A percentile compares a stretch with the other conserved stretches of the same genome.
phyloP scores from a whole-genome alignment of 164 flowering plant genomes.

The Tinospora cordifolia region DNA sequence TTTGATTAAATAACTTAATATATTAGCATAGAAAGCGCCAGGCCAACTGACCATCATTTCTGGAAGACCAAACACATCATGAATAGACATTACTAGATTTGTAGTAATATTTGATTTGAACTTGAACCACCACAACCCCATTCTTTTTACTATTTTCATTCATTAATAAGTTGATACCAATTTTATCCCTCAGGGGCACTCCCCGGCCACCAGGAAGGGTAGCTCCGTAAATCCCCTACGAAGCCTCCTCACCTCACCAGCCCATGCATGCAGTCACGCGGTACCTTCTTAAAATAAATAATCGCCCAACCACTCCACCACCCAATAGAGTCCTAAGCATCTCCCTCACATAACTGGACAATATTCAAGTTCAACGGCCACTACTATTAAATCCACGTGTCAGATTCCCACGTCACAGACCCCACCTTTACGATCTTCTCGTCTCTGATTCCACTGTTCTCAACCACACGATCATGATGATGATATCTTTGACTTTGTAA shows the following conservation, averaged over 20 bases:
- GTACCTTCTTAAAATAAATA: neutral
- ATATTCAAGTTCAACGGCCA: neutral
- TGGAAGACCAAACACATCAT: neutral
- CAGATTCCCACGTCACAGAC: neutral
- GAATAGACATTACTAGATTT: neutral
- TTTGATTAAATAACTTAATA: no score
- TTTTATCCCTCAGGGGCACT: neutral
- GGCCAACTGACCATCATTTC: neutral
- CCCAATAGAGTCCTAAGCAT: no score
- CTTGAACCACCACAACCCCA: neutral
- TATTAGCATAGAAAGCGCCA: no score
- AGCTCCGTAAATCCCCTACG: neutral
- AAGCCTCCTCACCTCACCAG: neutral
- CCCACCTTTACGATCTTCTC: neutral
- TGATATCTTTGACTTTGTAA: neutral
- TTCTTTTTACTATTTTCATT: neutral
- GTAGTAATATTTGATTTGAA: neutral
- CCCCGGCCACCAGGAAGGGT: neutral
- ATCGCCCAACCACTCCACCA: neutral
- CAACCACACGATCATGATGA: neutral
- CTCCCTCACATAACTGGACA: no score
- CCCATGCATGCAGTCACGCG: neutral
- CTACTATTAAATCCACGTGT: neutral
- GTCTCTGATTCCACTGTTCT: neutral
- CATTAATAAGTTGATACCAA: neutral